A percentile compares a stretch with the other conserved stretches of the same genome.
These are phyloP conservation scores for Xenoacremonium recifei DNA, from an alignment of 2,329 filamentous ascomycete genomes.

Conservation along the genomic window DNA sequence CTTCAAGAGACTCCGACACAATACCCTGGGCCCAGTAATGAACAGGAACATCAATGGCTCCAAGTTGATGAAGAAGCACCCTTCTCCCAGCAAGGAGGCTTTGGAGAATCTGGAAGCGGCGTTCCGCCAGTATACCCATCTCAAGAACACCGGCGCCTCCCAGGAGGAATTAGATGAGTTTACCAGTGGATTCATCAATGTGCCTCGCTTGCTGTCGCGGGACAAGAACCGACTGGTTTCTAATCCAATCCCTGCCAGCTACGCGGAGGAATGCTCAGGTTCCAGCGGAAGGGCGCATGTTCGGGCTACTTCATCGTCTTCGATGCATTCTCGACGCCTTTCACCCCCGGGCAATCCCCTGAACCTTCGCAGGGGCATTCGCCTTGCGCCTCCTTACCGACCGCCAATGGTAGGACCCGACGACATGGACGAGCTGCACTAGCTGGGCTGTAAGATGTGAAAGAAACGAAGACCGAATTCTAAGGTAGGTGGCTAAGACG, in stretches of 20 bases:
- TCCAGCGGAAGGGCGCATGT: slow-evolving; percentile 6
- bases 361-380: slow-evolving; percentile 21
- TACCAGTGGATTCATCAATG: slow-evolving; percentile 14
- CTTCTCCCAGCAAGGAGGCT: slow-evolving; percentile 42
- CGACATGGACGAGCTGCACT: slow-evolving; percentile 36
- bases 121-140: slow-evolving; percentile 31
- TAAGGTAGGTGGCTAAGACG: too few relatives aligned
- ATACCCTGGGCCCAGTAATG: slow-evolving; percentile 1
- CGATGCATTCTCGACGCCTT: slow-evolving; percentile 3
- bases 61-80: slow-evolving; percentile 40
- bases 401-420: slow-evolving; percentile 21
- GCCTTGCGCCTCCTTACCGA: slow-evolving; percentile 24
- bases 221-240: slow-evolving; percentile 30
- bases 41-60: slow-evolving; percentile 1
- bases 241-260: slow-evolving; percentile 8
- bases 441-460: too few relatives aligned
- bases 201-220: slow-evolving; percentile 15
- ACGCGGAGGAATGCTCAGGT: slow-evolving; percentile 14
- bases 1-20: slow-evolving; percentile 6
- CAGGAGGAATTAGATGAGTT: slow-evolving; percentile 31
- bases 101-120: slow-evolving; percentile 37
- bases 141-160: slow-evolving; percentile 13
- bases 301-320: slow-evolving; percentile 15
- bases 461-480: too few relatives aligned
- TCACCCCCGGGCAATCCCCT: slow-evolving; percentile 12